Base-by-base conservation (phyloP, 352 stramenopile genomes). In the Pythium aphanidermatum region DNA sequence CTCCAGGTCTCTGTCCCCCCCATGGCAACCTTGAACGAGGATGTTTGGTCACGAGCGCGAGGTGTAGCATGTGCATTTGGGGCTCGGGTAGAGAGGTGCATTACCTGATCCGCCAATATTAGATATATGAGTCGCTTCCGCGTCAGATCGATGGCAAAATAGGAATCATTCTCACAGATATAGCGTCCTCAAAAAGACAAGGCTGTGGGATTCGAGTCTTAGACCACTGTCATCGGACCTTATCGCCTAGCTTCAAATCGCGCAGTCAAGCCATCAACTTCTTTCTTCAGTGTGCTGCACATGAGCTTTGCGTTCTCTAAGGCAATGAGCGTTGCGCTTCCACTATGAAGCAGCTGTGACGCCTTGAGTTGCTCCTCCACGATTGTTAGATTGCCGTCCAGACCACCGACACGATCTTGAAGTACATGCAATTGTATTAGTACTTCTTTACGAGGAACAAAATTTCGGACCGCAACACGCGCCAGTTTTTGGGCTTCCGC, bases 391-490 rank as follows among this genome's bases (percentile, higher is more conserved):
- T 88, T 86, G 11, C 26, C 46, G 8, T 52, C 35, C 12, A 86
- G 49, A 21, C 51, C 56, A 19, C 63, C 57, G 0, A 62, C 53
- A 7, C 65, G 55, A 29, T 83, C 73, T 33, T 70, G 46, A 1
- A 84, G 39, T 5, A 55, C 58, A 1, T 64, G 63, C 9, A 86
- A 52, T 21, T 73, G 55, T 5, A 86, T 33, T 5, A 68, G 48
- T 36, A 55, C 68, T 57, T 89, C 71, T 16, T 89, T 70, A 25
- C 52, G 51, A 4, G 67, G 51, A 17, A 51, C 54, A 12, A 83
- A 65, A 36, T 89, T 89, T 17, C 68, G 64, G 16, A 52, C 50
- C 55, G 86, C 69, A 16, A 77, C 65, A 44, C 57, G 65, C 42
- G 73, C 52, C 19, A 74, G 39, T 16, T 60, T 58, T 40, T 60